These are phyloP conservation scores for Neonothopanus nambi DNA, from an alignment of 1,284 basidiomycete species.

Conservation along the genomic window DNA sequence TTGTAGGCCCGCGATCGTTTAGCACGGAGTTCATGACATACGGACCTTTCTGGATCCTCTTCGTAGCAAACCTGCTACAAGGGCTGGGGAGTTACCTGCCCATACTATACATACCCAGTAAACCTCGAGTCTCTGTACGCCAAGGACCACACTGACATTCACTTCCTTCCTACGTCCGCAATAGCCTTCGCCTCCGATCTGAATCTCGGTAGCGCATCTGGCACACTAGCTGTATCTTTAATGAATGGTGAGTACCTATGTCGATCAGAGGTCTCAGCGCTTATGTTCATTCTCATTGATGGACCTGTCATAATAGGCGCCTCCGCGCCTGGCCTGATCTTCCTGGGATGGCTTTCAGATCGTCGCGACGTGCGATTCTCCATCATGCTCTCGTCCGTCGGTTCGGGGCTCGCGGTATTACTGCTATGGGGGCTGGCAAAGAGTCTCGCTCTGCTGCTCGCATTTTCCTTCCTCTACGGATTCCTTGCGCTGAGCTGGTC, in stretches of 20 bases:
- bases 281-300: too few species aligned
- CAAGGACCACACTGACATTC: too few species aligned
- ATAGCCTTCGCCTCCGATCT: slow-evolving; percentile 17
- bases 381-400: slow-evolving; percentile 11
- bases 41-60: slow-evolving; percentile 13
- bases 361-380: slow-evolving; percentile 10
- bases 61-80: slow-evolving; percentile 14
- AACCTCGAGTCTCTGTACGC: not conserved
- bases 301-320: not conserved
- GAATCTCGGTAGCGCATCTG: slow-evolving; percentile 8
- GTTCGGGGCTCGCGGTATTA: slow-evolving; percentile 12
- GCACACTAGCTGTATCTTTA: slow-evolving; percentile 13
- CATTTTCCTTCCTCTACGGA: slow-evolving; percentile 13
- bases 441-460: not conserved
- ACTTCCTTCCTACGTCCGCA: not conserved
- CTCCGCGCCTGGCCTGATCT: slow-evolving; percentile 10
- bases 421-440: slow-evolving; percentile 14
- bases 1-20: slow-evolving; percentile 10
- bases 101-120: slow-evolving; percentile 15
- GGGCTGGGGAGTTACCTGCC: slow-evolving; percentile 16
- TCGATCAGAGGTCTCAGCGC: not conserved
- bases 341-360: slow-evolving; percentile 16
- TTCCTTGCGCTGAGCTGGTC: slow-evolving; percentile 14
- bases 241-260: slow-evolving; percentile 14
- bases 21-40: slow-evolving; percentile 8